Percentiles rank a stretch among this genome's conserved stretches.
These are phyloP conservation scores for Coniferiporia weirii DNA, from an alignment of 1,284 basidiomycete species.

Conservation along the genomic window DNA sequence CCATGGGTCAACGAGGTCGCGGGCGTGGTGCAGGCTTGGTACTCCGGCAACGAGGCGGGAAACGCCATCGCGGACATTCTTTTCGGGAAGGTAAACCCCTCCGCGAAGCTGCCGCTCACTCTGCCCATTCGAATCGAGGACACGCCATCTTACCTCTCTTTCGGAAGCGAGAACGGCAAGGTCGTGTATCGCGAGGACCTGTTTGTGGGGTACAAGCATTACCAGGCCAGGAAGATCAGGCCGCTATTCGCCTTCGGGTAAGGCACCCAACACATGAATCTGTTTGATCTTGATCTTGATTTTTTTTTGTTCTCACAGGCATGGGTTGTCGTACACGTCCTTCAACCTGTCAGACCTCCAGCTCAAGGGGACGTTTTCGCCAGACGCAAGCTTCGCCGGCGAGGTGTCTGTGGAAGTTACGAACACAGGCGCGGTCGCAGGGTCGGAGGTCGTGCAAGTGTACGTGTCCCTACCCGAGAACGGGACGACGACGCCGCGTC, in stretches of 20 bases:
- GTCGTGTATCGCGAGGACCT: constrained; percentile 63
- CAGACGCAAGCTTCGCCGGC: constrained; percentile 32
- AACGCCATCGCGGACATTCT: constrained; percentile 71
- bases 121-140: constrained; percentile 61
- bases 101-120: constrained; percentile 64
- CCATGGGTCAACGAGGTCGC: constrained; percentile 52
- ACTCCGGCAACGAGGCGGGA: constrained; percentile 72
- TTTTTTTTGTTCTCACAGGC: constrained; percentile 31
- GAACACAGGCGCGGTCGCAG: constrained; percentile 52
- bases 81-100: constrained; percentile 69
- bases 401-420: constrained; percentile 42
- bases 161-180: constrained; percentile 57
- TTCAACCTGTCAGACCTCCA: constrained; percentile 51
- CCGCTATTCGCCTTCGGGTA: constrained; percentile 71
- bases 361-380: constrained; percentile 28
- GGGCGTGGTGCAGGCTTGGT: constrained; percentile 61
- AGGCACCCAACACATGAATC: constrained; percentile 14
- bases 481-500: constrained; percentile 48
- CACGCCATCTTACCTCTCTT: constrained; percentile 56
- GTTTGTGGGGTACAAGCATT: constrained; percentile 71
- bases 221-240: constrained; percentile 49
- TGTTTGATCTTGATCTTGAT: constrained; percentile 12
- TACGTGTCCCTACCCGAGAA: constrained; percentile 57
- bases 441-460: constrained; percentile 65
- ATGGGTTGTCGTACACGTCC: constrained; percentile 69